phyloP scores from a whole-genome alignment of 2,329 filamentous ascomycete species.

The Alternaria consortialis region DNA sequence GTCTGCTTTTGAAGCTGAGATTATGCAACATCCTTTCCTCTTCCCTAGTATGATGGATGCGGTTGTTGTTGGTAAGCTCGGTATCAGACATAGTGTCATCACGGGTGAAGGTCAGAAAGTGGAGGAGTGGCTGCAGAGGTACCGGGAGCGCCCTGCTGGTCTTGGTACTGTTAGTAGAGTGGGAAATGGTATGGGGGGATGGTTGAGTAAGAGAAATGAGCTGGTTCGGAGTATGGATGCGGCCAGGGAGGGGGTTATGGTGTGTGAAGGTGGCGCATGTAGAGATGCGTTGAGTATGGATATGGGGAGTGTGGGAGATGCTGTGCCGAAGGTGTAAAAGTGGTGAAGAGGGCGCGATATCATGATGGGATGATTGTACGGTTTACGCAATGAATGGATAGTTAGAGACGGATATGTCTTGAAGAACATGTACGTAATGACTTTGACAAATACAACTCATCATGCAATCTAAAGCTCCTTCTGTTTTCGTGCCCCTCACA shows the following conservation, averaged over 20 bases:
- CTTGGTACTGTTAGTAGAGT: constrained; percentile 50
- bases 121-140: constrained; percentile 53
- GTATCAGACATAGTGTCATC: constrained; percentile 68
- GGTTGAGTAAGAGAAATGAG: constrained; percentile 62
- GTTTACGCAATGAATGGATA: background rate
- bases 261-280: constrained; percentile 54
- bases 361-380: background rate
- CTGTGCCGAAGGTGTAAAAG: constrained; percentile 17
- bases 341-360: background rate
- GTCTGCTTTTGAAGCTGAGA: constrained; percentile 87
- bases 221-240: constrained; percentile 56
- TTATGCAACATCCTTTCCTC: constrained; percentile 91
- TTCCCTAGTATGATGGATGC: constrained; percentile 82
- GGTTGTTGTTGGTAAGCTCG: constrained; percentile 78
- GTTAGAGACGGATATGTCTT: no score
- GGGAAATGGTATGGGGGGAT: constrained; percentile 48
- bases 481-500: background rate
- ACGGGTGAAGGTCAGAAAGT: constrained; percentile 58
- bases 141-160: constrained; percentile 51
- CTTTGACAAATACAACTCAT: no score
- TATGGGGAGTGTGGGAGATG: constrained; percentile 41
- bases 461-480: no score
- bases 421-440: constrained; percentile 1
- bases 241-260: constrained; percentile 47
- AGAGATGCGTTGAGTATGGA: constrained; percentile 52